Evolutionary conservation across 805 yeast genomes (phyloP), one percentile per base, ranked within the genome.

Genomic region (Nakazawaea wickerhamii): DNA sequence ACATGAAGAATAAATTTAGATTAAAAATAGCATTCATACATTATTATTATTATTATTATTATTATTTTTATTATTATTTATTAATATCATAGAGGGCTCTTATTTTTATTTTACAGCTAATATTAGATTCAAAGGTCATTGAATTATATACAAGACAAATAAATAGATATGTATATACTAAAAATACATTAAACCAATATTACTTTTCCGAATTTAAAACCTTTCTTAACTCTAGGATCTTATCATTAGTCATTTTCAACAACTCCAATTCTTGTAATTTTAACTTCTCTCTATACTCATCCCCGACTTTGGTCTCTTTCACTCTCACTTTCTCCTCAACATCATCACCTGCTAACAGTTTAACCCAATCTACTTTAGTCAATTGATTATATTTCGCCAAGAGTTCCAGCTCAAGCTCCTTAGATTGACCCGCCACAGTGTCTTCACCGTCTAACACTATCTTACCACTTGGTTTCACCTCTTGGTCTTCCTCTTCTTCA

Each of bases 221-320:
- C 35, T 66, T 67, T 44, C 70, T 62, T 15, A 72, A 66, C 14
- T 56, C 48, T 11, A 59, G 58, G 1, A 76, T 60, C 1, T 64
- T 66, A n/a, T 54, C 56, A 34, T 74, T 67, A 0, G 81, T 77
- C 37, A 61, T 54, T 20, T 59, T 57, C 2, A 65, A 59, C n/a
- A 75, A 49, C 4, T 59, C 49, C 10, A 38, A 15, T 9, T 34
- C 43, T 22, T 27, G 36, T 7, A 38, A 15, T 23, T 63, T 62
- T 37, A 73, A 38, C 30, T 66, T 63, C 0, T 59, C 62, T 26
- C 61, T 54, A 7, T 77, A 45, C 44, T 66, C 71, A 61, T 51
- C 47, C 57, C 65, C 55, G 67, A 49, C 55, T 3, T 28, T 36
- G 4, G 47, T 13, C 21, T 14, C 20, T 5, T 30, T 10, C n/a